Base-by-base conservation (phyloP, 768 basidiomycete genomes). In the Leucocoprinus leucothites region DNA sequence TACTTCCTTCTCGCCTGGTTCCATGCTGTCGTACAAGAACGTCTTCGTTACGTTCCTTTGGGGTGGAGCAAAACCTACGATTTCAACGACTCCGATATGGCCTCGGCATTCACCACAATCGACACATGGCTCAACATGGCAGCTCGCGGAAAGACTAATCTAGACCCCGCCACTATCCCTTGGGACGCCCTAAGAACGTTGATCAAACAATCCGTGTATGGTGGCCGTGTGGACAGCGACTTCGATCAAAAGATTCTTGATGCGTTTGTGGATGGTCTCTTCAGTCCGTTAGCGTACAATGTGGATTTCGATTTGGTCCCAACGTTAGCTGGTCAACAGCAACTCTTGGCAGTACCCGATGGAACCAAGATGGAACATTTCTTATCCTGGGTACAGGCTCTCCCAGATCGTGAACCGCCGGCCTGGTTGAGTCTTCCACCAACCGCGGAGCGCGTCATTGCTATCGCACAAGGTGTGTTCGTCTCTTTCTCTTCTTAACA, bases 1-100 rank as follows among this genome's bases (percentile, higher is more conserved):
- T 95, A 96, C 72, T 98, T 98, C 87, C 77, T 98, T 31, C 82
- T 98, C 26, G 92, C 97, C 1, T 99, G 96, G 95, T 97, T 98
- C 88, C 97, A 99, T 64, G 95, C 97, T 11, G 85, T 98, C 18
- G 87, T 98, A 1, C 95, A 97, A 72, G 97, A 98, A 70, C 91
- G 97, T 58, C 77, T 98, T 11, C 91, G 96, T 40, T 99, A 98
- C 68, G 91, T 87, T 8, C 97, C 97, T 5, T 75, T 99, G 14
- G 96, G 97, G 0, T 99, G 96, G 94, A 95, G 89, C 68, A 93
- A 97, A 72, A 79, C 80, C 0, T 98, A 98, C 72, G 97, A 98
- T 69, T 98, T 98, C 83, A 99, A 99, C 70, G 95, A 98, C 67
- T 97, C 96, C 3, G 97, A 99, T 67, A 90, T 97, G 82, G 83